These are phyloP conservation scores for Trichaptum fuscoviolaceum DNA, from an alignment of 768 basidiomycete species.

Conservation along the genomic window DNA sequence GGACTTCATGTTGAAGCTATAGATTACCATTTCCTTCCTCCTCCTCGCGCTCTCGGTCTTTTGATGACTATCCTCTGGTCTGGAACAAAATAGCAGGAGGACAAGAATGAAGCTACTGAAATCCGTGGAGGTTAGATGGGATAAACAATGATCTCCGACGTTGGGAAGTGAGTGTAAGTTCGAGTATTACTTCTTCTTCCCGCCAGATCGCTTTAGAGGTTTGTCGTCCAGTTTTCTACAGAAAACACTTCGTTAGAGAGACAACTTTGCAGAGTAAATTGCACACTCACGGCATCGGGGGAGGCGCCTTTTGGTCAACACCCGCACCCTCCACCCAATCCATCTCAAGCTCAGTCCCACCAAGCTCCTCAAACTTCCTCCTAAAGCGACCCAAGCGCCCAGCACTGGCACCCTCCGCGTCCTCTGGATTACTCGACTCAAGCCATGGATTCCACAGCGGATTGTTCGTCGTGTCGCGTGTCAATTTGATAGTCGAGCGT, in stretches of 20 bases:
- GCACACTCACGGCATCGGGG: not conserved
- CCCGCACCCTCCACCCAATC: constrained; percentile 16
- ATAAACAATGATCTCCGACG: too few relatives aligned
- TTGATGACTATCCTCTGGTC: not conserved
- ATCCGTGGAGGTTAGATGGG: too few relatives aligned
- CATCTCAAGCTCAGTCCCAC: constrained; percentile 29
- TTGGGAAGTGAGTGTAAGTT: too few relatives aligned
- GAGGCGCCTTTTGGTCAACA: not conserved
- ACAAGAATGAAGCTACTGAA: too few relatives aligned
- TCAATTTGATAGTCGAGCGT: constrained; percentile 65
- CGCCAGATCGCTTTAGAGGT: not conserved
- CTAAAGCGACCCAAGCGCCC: constrained; percentile 82
- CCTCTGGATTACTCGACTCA: constrained; percentile 33
- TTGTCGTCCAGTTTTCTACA: constrained; percentile 2
- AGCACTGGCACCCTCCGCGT: constrained; percentile 65
- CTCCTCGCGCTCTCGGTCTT: not conserved
- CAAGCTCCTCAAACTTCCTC: constrained; percentile 53
- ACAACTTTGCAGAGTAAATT: not conserved
- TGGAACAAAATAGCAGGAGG: too few relatives aligned
- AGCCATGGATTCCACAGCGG: constrained; percentile 73
- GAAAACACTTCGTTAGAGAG: not conserved
- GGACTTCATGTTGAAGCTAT: not conserved
- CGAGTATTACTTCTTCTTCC: constrained; percentile 3
- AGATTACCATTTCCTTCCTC: not conserved
- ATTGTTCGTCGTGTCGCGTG: constrained; percentile 86